phyloP scores from a whole-genome alignment of 257 asterid genomes.

The Solanum sitiens region DNA sequence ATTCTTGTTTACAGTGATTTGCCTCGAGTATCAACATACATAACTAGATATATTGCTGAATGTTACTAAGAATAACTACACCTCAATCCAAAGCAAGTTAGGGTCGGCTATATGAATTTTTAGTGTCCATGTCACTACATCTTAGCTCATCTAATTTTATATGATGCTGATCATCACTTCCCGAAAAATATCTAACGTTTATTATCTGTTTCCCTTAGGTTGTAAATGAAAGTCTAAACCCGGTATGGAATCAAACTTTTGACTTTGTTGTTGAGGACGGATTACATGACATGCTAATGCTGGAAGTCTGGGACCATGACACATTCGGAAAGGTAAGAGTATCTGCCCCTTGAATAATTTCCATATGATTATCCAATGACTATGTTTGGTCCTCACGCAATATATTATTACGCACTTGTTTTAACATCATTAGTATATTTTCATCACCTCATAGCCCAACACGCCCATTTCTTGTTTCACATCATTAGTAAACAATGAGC shows the following conservation, averaged over 20 bases:
- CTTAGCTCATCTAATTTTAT: neutral
- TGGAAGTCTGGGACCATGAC: constrained; percentile 89
- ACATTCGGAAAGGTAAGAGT: constrained; percentile 68
- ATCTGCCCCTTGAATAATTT: neutral
- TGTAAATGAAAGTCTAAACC: constrained; percentile 59
- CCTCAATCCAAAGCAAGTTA: neutral
- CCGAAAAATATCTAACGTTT: neutral
- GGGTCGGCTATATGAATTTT: neutral
- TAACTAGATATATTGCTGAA: neutral
- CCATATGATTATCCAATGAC: neutral
- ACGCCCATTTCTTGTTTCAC: neutral
- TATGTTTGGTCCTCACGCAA: neutral
- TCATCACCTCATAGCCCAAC: neutral
- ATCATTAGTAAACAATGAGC: neutral
- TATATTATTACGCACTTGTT: neutral
- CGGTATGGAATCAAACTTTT: constrained; percentile 93
- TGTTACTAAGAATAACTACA: neutral
- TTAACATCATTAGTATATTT: neutral
- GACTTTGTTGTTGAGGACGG: constrained; percentile 95
- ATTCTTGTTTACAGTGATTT: neutral
- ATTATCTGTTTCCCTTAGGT: constrained; percentile 37
- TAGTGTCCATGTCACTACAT: neutral
- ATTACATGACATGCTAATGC: constrained; percentile 64
- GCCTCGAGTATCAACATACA: neutral
- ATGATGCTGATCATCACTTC: neutral